phyloP scores from a whole-genome alignment of 2,329 filamentous ascomycete species.

The Talaromyces islandicus region DNA sequence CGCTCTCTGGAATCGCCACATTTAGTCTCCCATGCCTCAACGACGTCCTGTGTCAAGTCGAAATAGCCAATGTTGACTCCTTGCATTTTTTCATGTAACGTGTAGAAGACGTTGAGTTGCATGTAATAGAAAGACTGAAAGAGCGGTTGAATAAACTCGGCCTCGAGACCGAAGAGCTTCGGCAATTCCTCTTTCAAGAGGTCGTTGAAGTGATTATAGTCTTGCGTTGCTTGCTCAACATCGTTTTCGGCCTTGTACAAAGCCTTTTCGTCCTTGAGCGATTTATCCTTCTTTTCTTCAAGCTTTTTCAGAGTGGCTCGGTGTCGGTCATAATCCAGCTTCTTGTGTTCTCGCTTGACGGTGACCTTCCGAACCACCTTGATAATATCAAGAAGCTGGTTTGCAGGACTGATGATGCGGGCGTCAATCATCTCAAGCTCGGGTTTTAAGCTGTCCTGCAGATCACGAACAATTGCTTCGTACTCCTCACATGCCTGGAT shows the following conservation, averaged over 20 bases:
- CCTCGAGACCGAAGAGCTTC: conserved; percentile 81
- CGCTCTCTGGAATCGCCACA: conserved; percentile 83
- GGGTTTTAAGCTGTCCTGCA: conserved; percentile 80
- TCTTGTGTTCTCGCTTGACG: conserved; percentile 91
- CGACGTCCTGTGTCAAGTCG: conserved; percentile 81
- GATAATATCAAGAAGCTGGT: conserved; percentile 89
- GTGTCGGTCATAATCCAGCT: conserved; percentile 91
- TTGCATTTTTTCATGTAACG: conserved; percentile 96
- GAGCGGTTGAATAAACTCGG: conserved; percentile 90
- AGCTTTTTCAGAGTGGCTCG: conserved; percentile 81
- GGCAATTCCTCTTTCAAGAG: conserved; percentile 93
- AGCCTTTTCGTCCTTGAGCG: conserved; percentile 93
- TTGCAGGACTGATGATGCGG: conserved; percentile 83
- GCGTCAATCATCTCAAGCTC: conserved; percentile 97
- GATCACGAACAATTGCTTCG: conserved; percentile 79
- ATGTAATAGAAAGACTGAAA: conserved; percentile 99
- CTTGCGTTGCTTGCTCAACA: conserved; percentile 83
- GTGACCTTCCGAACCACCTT: conserved; percentile 89
- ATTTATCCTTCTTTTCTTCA: conserved; percentile 96
- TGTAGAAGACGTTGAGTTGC: conserved; percentile 99
- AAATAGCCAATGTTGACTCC: conserved; percentile 96
- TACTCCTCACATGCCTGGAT: conserved; percentile 97
- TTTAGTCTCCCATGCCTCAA: conserved; percentile 85
- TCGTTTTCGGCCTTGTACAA: conserved; percentile 93
- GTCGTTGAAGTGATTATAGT: conserved; percentile 98